Evolutionary conservation across 768 basidiomycete genomes (phyloP).

Genomic region (Lactifluus subvellereus): DNA sequence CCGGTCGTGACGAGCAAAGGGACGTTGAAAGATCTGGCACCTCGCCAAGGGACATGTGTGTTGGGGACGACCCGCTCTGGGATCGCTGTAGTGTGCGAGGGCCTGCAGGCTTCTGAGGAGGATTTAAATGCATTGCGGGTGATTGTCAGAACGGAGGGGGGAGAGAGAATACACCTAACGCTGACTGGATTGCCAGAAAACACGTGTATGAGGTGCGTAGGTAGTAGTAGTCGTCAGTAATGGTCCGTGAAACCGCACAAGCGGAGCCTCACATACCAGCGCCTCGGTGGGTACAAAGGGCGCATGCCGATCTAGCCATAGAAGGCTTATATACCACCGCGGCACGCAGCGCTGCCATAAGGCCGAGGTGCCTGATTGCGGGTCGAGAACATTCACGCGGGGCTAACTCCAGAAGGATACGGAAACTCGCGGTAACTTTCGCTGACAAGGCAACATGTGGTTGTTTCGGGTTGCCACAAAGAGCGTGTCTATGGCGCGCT

Average conservation of each 20-base stretch:
- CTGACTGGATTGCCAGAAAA: not conserved
- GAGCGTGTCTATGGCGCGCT: not conserved
- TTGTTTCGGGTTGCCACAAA: conserved; percentile 12
- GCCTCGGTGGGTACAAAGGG: not conserved
- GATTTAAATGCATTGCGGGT: not conserved
- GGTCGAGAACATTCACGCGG: conserved; percentile 19
- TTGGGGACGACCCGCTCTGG: conserved; percentile 1
- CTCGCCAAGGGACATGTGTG: not conserved
- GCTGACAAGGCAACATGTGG: not conserved
- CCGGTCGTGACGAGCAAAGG: not conserved
- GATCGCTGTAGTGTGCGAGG: conserved; percentile 16
- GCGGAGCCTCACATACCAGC: conserved; percentile 1
- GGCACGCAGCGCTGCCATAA: conserved; percentile 17
- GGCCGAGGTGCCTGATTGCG: conserved; percentile 20
- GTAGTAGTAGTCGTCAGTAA: not conserved
- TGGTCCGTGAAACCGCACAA: not conserved
- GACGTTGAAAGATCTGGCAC: not conserved
- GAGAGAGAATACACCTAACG: not conserved
- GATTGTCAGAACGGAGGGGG: not conserved
- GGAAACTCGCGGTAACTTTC: conserved; percentile 13
- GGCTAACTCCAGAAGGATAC: conserved; percentile 15
- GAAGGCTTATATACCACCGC: conserved; percentile 14
- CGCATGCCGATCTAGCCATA: not conserved
- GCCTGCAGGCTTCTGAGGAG: conserved; percentile 8
- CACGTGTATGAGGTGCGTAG: not conserved